Conservation (phyloP, 768 basidiomycete species). For the Favolaschia claudopus region DNA sequence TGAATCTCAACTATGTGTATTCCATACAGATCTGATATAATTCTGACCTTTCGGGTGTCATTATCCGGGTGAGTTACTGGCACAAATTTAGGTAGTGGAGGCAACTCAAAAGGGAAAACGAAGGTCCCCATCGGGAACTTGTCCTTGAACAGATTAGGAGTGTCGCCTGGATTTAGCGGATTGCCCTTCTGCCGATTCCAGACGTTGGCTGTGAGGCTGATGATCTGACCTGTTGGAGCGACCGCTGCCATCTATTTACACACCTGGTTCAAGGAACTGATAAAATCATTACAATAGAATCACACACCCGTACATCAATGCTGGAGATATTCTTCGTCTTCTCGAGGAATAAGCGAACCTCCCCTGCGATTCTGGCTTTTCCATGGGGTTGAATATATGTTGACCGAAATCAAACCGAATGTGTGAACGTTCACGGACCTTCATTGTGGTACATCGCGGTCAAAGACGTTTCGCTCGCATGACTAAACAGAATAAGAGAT, state of each 20-base stretch:
- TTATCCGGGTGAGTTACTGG: constrained; percentile 26
- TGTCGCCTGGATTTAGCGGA: constrained; percentile 10
- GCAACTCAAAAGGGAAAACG: constrained; percentile 25
- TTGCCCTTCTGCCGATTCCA: constrained; percentile 27
- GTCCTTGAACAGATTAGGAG: constrained; percentile 17
- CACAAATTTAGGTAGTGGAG: constrained; percentile 26
- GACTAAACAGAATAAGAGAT: constrained; percentile 22
- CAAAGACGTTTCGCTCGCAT: constrained; percentile 18
- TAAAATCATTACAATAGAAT: background rate
- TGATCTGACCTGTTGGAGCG: constrained; percentile 18
- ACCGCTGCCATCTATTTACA: constrained; percentile 7
- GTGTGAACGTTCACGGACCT: constrained; percentile 1
- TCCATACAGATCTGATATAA: background rate
- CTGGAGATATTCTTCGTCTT: constrained; percentile 27
- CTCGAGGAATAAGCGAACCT: constrained; percentile 22
- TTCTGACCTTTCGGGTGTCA: constrained; percentile 21
- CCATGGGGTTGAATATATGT: background rate
- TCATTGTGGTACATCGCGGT: constrained; percentile 27
- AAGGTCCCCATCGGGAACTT: constrained; percentile 26
- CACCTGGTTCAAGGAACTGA: background rate
- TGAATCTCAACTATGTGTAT: background rate
- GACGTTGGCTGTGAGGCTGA: constrained; percentile 25
- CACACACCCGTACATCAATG: constrained; percentile 25
- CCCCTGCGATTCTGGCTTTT: constrained; percentile 17
- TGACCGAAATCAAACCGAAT: background rate